These are phyloP conservation scores for Eustoma russellianum DNA, from an alignment of 257 asterid genomes.

Conservation along the genomic window DNA sequence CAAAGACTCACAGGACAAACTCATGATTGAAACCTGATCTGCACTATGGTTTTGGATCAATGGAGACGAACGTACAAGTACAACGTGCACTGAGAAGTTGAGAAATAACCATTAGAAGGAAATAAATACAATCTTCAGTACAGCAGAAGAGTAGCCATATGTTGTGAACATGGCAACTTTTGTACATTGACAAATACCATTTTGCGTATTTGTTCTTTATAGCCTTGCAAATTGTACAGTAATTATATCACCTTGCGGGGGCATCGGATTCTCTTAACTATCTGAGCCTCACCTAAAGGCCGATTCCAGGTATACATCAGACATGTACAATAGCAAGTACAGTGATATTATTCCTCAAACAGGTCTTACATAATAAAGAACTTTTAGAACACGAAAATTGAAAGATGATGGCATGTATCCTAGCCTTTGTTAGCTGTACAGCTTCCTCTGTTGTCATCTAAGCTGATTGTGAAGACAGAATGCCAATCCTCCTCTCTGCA, in stretches of 20 bases:
- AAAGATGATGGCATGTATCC: constrained; percentile 22
- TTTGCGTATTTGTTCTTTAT: constrained; percentile 22
- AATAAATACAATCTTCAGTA: too few relatives aligned
- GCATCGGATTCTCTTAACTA: constrained; percentile 17
- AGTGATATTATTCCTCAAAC: constrained; percentile 28
- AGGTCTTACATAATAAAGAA: constrained; percentile 22
- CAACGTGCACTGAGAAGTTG: too few relatives aligned
- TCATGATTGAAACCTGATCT: too few relatives aligned
- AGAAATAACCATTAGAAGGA: too few relatives aligned
- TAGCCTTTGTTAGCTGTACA: constrained; percentile 69
- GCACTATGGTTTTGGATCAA: too few relatives aligned
- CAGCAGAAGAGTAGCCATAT: not conserved
- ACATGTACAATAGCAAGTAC: constrained; percentile 45
- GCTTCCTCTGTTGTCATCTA: constrained; percentile 26
- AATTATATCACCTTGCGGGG: constrained; percentile 32
- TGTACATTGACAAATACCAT: constrained; percentile 24
- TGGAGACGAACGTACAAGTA: too few relatives aligned
- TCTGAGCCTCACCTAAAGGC: constrained; percentile 24
- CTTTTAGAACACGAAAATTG: constrained; percentile 10
- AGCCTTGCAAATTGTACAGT: constrained; percentile 34
- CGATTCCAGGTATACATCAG: constrained; percentile 38
- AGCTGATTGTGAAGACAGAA: constrained; percentile 34
- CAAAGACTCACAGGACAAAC: too few relatives aligned
- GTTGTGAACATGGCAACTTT: constrained; percentile 22
- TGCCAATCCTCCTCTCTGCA: constrained; percentile 75